These are phyloP conservation scores for Zopfia rhizophila DNA, from an alignment of 2,329 filamentous ascomycete species.

Conservation along the genomic window DNA sequence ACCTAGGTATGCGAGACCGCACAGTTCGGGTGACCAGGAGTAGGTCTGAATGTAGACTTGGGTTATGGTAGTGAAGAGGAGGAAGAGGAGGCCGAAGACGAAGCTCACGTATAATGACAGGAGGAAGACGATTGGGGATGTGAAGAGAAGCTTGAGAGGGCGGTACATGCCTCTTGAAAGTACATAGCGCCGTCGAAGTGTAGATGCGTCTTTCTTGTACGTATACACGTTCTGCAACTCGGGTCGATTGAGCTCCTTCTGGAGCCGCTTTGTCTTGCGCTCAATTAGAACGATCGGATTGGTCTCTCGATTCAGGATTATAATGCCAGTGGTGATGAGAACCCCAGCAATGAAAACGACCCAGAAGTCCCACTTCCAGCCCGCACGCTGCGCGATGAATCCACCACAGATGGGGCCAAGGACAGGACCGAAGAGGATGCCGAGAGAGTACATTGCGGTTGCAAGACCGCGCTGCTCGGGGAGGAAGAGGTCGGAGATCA, in stretches of 20 bases:
- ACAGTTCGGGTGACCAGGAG: conserved; percentile 42
- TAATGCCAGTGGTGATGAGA: conserved; percentile 36
- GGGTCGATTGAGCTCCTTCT: conserved; percentile 57
- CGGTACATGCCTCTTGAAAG: conserved; percentile 48
- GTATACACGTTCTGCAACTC: conserved; percentile 59
- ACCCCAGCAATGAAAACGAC: conserved; percentile 41
- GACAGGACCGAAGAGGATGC: conserved; percentile 45
- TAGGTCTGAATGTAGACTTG: conserved; percentile 45
- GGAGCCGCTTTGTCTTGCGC: conserved; percentile 67
- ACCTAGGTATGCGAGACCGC: conserved; percentile 48
- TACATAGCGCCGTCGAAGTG: conserved; percentile 26
- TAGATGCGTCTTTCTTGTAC: conserved; percentile 28
- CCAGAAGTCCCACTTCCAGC: conserved; percentile 52
- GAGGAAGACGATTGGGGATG: conserved; percentile 45
- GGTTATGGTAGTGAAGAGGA: conserved; percentile 51
- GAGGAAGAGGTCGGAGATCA: conserved; percentile 48
- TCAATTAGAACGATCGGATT: conserved; percentile 60
- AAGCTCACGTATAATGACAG: conserved; percentile 48
- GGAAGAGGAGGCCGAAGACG: conserved; percentile 47
- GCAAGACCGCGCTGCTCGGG: conserved; percentile 45
- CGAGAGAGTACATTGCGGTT: conserved; percentile 42
- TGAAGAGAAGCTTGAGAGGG: conserved; percentile 45
- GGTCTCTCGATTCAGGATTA: conserved; percentile 59
- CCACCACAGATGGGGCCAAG: conserved; percentile 48
- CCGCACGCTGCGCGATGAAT: conserved; percentile 46